Evolutionary conservation across 2,329 filamentous ascomycete genomes (phyloP).

Genomic region (Drechslerella stenobrocha): DNA sequence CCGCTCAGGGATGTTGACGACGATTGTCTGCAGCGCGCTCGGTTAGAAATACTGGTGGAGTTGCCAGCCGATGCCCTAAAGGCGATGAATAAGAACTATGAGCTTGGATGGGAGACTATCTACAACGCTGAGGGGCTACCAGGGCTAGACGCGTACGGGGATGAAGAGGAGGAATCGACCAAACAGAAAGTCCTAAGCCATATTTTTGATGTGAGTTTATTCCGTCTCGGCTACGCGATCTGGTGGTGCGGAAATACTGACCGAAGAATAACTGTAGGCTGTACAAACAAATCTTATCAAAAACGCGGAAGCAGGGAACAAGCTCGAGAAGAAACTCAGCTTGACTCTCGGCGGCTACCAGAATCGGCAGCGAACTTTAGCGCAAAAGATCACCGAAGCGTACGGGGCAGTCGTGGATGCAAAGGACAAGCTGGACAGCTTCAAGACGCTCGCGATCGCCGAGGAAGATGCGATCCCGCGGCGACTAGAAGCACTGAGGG

Average conservation of each 20-base stretch:
- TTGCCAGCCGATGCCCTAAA: constrained; percentile 60
- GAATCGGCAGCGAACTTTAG: constrained; percentile 77
- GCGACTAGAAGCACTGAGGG: constrained; percentile 72
- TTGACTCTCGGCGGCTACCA: constrained; percentile 88
- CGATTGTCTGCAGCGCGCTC: constrained; percentile 71
- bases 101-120: constrained; percentile 58
- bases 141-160: constrained; percentile 77
- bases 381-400: constrained; percentile 76
- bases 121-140: constrained; percentile 67
- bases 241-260: constrained; percentile 1
- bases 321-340: constrained; percentile 88
- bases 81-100: constrained; percentile 62
- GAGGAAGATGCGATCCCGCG: constrained; percentile 76
- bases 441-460: constrained; percentile 73
- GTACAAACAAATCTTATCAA: constrained; percentile 73
- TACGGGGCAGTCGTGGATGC: constrained; percentile 74
- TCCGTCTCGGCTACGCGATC: background rate
- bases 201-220: constrained; percentile 70
- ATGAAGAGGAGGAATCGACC: constrained; percentile 70
- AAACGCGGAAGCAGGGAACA: constrained; percentile 77
- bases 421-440: constrained; percentile 70
- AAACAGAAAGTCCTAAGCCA: constrained; percentile 66
- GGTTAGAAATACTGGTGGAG: constrained; percentile 74
- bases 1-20: constrained; percentile 70
- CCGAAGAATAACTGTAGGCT: constrained; percentile 57